These are phyloP conservation scores for Selaginella tamariscina DNA, from an alignment of 75 land plant genomes.

Conservation along the genomic window DNA sequence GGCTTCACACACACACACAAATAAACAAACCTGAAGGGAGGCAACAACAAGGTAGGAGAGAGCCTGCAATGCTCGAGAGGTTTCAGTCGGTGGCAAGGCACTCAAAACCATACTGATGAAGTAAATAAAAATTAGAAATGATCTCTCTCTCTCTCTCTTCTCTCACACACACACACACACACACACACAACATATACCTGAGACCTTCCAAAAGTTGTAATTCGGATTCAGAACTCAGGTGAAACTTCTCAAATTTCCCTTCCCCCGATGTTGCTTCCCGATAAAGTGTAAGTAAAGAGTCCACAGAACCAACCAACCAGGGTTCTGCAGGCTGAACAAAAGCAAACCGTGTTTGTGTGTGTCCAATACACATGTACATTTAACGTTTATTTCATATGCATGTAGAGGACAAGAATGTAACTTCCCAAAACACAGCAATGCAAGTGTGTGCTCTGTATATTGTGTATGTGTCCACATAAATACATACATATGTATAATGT, in stretches of 20 bases:
- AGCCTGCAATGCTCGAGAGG: conserved; percentile 61
- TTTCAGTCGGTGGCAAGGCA: conserved; percentile 65
- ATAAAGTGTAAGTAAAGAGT: conserved; percentile 67
- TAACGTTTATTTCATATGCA: too few relatives aligned
- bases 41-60: conserved; percentile 53
- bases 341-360: too few relatives aligned
- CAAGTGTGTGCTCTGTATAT: too few relatives aligned
- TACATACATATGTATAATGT: too few relatives aligned
- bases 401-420: too few relatives aligned
- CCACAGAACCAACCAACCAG: conserved; percentile 55
- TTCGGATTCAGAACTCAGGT: conserved; percentile 66
- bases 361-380: too few relatives aligned
- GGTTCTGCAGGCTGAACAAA: conserved; percentile 56
- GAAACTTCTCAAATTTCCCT: conserved; percentile 44
- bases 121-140: not conserved
- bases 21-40: conserved; percentile 76
- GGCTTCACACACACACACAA: too few relatives aligned
- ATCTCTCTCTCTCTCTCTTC: too few relatives aligned
- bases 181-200: conserved; percentile 34
- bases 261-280: conserved; percentile 38
- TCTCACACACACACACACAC: not conserved
- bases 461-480: too few relatives aligned
- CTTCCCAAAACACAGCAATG: too few relatives aligned
- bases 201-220: conserved; percentile 88
- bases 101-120: conserved; percentile 65